Base-by-base conservation (phyloP, 176 grass and related monocot genomes). In the Carex myosuroides region DNA sequence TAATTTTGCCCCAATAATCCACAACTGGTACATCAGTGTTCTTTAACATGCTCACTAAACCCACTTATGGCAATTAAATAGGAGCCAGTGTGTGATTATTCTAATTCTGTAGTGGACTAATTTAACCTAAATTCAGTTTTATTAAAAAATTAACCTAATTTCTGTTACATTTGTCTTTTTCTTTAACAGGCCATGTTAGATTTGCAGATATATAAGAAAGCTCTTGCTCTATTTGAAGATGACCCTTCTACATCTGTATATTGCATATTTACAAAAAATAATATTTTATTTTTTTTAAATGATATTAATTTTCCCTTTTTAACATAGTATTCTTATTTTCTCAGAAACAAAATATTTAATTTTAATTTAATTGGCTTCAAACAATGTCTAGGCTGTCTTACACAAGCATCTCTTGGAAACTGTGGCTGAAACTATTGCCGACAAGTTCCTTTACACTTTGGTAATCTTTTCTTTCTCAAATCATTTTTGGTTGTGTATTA, bases 141-240 rank as follows among this genome's bases (percentile, higher is more conserved):
- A 1, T 70, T n/a, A 61, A 53, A 8, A 5, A 55, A 29, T 14
- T 76, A 14, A 76, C 21, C 44, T 54, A 76, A 55, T 30, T 54
- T 13, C 21, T 48, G 41, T 70, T 41, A 74, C 9, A 12, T 50
- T 55, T 55, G 35, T 29, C 13, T 17, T 32, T 16, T 54, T 33
- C 67, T 30, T 84, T 55, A 52, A 76, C 88, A 97, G 94, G 92
- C 87, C 58, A 87, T 92, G 81, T 84, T 97, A 56, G 88, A 94
- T 83, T 75, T 97, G 85, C 92, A 94, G 78, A 85, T 94, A 26
- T 92, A 97, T 87, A 88, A 91, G 60, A 94, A 94, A 92, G 92
- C 87, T 85, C 81, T 94, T 82, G 90, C 92, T 88, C 85, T 92
- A 62, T 97, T 94, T 84, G 94, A 97, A 86, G 90, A 97, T 53